These are phyloP conservation scores for Lachancea waltii DNA, from an alignment of 805 yeast species.

Conservation along the genomic window DNA sequence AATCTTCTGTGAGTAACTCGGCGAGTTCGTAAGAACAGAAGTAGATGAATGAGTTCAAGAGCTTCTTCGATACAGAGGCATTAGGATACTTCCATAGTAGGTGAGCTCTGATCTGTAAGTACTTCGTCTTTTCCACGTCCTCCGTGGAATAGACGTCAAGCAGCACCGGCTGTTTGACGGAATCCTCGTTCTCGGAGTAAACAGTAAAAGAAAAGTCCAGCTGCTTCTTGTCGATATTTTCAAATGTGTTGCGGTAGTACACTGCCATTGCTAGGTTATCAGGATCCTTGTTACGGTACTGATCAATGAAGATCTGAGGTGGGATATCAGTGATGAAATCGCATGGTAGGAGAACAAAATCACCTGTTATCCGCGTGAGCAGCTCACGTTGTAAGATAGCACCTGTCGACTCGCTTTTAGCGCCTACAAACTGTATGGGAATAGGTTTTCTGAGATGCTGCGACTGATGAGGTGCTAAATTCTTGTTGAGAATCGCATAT, in stretches of 20 bases:
- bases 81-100: slow-evolving; percentile 86
- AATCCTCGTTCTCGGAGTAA: slow-evolving; percentile 45
- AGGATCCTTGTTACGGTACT: slow-evolving; percentile 65
- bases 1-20: slow-evolving; percentile 38
- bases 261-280: slow-evolving; percentile 67
- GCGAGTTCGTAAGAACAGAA: slow-evolving; percentile 53
- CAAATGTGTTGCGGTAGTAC: slow-evolving; percentile 68
- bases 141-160: slow-evolving; percentile 68
- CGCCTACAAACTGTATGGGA: slow-evolving; percentile 37
- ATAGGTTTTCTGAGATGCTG: slow-evolving; percentile 30
- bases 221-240: slow-evolving; percentile 58
- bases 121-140: slow-evolving; percentile 63
- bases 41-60: slow-evolving; percentile 68
- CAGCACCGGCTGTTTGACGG: slow-evolving; percentile 36
- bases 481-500: slow-evolving; percentile 22
- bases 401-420: slow-evolving; percentile 55
- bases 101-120: slow-evolving; percentile 73
- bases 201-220: slow-evolving; percentile 57
- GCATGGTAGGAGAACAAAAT: slow-evolving; percentile 84
- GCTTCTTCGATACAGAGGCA: slow-evolving; percentile 65
- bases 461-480: slow-evolving; percentile 20
- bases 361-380: slow-evolving; percentile 37
- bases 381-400: slow-evolving; percentile 45
- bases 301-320: slow-evolving; percentile 81
- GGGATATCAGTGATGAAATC: slow-evolving; percentile 91